Conservation (phyloP, 1,284 basidiomycete species). For the Ustilago curta region DNA sequence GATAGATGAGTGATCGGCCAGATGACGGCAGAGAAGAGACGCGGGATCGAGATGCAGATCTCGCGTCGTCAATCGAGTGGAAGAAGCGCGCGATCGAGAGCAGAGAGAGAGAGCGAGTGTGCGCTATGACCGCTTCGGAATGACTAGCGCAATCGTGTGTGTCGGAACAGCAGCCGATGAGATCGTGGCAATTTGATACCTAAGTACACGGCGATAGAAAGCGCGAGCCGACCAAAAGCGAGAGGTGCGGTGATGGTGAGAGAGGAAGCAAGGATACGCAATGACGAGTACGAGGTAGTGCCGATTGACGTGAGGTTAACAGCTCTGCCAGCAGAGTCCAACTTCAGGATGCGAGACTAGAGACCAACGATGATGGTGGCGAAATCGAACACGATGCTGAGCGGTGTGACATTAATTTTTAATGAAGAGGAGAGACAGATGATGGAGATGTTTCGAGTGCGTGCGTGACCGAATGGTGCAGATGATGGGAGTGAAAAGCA, state of each 20-base stretch:
- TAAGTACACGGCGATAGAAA: background rate
- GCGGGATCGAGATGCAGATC: too few relatives aligned
- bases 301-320: background rate
- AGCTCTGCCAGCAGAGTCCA: constrained; percentile 34
- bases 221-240: background rate
- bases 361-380: background rate
- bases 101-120: background rate
- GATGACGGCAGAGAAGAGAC: too few relatives aligned
- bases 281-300: background rate
- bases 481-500: too few relatives aligned
- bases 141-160: background rate
- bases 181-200: background rate
- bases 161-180: background rate
- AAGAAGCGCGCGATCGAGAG: background rate
- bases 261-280: background rate
- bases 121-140: background rate
- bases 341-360: background rate
- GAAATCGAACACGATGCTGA: background rate
- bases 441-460: too few relatives aligned
- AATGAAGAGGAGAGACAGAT: background rate
- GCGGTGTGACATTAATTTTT: background rate
- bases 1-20: too few relatives aligned
- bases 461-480: too few relatives aligned
- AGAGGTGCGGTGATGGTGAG: background rate
- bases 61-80: background rate